Conservation (phyloP, 1,139 yeast genomes). For the Zygosaccharomyces pseudobailii region DNA sequence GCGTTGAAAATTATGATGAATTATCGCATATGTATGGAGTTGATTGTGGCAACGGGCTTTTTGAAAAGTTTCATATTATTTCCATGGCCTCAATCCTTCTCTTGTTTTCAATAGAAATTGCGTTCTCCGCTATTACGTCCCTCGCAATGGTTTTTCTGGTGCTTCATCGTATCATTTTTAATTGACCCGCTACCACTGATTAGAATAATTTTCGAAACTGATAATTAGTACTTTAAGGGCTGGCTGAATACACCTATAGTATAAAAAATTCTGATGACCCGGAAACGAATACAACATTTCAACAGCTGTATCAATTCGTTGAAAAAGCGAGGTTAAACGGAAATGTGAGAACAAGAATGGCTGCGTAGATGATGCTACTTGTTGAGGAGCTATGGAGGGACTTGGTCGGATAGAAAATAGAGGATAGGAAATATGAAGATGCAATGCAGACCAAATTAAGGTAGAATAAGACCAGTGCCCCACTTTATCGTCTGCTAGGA, state of each 20-base stretch:
- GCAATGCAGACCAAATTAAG: too few species aligned
- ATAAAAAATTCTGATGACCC: neutral
- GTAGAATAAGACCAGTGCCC: too few species aligned
- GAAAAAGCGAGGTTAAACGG: neutral
- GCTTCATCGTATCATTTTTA: neutral
- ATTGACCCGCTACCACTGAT: neutral
- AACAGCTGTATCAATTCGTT: neutral
- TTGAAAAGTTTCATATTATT: neutral
- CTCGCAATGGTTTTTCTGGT: neutral
- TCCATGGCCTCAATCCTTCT: neutral
- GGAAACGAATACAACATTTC: neutral
- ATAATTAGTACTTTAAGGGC: neutral
- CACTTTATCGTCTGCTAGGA: too few species aligned
- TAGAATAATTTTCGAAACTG: neutral
- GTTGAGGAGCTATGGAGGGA: neutral
- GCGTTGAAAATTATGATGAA: neutral
- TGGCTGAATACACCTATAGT: neutral
- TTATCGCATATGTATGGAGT: neutral
- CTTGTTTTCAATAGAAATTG: neutral
- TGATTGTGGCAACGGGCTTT: neutral
- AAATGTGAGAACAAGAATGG: neutral
- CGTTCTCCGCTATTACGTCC: neutral
- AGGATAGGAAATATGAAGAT: neutral
- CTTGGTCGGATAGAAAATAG: neutral
- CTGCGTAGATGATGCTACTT: neutral